Evolutionary conservation across 768 basidiomycete species (phyloP).

Genomic region (Podaxis rugospora): DNA sequence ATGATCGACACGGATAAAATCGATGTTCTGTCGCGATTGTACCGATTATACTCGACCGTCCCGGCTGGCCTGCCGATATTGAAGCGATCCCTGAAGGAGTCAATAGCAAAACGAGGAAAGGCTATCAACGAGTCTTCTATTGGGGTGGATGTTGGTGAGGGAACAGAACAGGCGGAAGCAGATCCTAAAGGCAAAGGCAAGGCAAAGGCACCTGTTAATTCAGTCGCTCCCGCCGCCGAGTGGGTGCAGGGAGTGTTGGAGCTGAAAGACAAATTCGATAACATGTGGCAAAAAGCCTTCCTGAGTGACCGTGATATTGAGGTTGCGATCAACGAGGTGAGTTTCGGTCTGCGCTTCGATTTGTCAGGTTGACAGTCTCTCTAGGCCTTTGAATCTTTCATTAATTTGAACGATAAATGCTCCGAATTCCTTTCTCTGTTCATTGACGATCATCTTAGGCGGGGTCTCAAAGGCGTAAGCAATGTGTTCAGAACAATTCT

Average conservation of each 20-base stretch:
- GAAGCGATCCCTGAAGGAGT: slow-evolving; percentile 64
- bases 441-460: slow-evolving; percentile 94
- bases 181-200: slow-evolving; percentile 43
- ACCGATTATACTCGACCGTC: slow-evolving; percentile 67
- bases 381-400: slow-evolving; percentile 89
- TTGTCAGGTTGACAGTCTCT: background rate
- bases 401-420: slow-evolving; percentile 82
- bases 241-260: slow-evolving; percentile 94
- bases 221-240: slow-evolving; percentile 64
- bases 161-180: slow-evolving; percentile 28
- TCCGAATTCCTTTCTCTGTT: slow-evolving; percentile 96
- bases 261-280: slow-evolving; percentile 89
- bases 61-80: slow-evolving; percentile 62
- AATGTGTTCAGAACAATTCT: background rate
- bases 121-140: slow-evolving; percentile 70
- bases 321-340: slow-evolving; percentile 79
- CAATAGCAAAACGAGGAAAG: slow-evolving; percentile 68
- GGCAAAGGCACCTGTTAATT: slow-evolving; percentile 36
- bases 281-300: slow-evolving; percentile 68
- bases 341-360: slow-evolving; percentile 13
- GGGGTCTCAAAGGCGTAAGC: slow-evolving; percentile 90
- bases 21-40: slow-evolving; percentile 75
- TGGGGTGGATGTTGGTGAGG: slow-evolving; percentile 32
- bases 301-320: slow-evolving; percentile 72
- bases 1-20: slow-evolving; percentile 84